These are phyloP conservation scores for Abelmoschus esculentus DNA, from an alignment of 345 rosid genomes.

Conservation along the genomic window DNA sequence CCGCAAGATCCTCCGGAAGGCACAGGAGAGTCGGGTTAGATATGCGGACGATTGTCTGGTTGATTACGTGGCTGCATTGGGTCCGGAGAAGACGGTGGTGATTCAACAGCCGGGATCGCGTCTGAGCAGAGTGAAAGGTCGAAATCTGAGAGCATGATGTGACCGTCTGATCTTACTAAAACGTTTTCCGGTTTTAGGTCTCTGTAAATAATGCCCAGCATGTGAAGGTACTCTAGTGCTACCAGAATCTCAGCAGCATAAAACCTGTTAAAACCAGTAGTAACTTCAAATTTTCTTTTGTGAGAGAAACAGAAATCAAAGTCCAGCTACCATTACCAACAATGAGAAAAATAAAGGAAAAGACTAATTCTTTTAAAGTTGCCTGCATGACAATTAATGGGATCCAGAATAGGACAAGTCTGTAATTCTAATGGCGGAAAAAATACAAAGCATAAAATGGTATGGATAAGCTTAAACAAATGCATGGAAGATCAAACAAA, in stretches of 20 bases:
- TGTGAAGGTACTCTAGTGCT: conserved; percentile 81
- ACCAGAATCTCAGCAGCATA: conserved; percentile 86
- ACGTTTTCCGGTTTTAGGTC: conserved; percentile 94
- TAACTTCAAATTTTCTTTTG: no score
- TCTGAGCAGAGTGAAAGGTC: conserved; percentile 79
- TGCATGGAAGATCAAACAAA: no score
- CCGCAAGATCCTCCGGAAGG: conserved; percentile 48
- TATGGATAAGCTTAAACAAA: no score
- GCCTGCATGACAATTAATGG: no score
- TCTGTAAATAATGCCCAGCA: conserved; percentile 85
- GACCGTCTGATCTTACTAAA: conserved; percentile 87
- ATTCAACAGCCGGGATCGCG: conserved; percentile 80
- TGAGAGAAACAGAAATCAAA: no score
- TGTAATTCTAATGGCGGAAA: no score
- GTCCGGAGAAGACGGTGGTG: conserved; percentile 42
- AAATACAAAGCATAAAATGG: no score
- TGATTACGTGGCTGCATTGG: conserved; percentile 15
- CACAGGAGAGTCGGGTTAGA: conserved; percentile 32
- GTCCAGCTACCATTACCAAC: no score
- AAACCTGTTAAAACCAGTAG: conserved; percentile 38
- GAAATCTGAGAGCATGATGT: conserved; percentile 95
- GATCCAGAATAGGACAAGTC: no score
- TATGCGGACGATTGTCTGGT: conserved; percentile 20
- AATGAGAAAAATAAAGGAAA: no score
- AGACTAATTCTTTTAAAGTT: no score